Base-by-base conservation (phyloP, 768 basidiomycete genomes). In the Macrolepiota dolichaula region DNA sequence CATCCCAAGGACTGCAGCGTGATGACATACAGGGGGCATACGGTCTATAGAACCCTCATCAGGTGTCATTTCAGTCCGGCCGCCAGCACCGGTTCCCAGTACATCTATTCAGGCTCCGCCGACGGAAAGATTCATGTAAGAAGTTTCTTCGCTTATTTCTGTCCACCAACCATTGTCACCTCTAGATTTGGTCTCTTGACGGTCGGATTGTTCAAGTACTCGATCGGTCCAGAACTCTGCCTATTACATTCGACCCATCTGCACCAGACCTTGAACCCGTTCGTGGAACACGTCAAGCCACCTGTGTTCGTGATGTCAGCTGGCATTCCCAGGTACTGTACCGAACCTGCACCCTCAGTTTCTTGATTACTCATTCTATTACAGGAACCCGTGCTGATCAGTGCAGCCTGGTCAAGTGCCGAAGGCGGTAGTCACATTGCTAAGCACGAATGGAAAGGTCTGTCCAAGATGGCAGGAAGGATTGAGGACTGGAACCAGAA, bases 111-210 rank as follows among this genome's bases (percentile, higher is more conserved):
- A 22, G 96, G 96, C 25, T 92, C 92, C 17, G 81, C 88, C 6
- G 92, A 97, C 69, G 93, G 94, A 11, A 82, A 73, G 63, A 85
- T 96, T 56, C 95, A 96, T 72, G 92, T 94, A 63, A 52, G 85
- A 71, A 19, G 37, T 60, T 27, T 25, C 15, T 63, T 46, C 25
- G 49, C 35, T 25, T 47, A n/a, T 25, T 52, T 32, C 37, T 29
- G 4, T 24, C 19, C 51, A 27, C 10, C 32, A 32, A 44, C 17
- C 19, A 19, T 7, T 24, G 25, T 22, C 12, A 47, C 44, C 6
- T 19, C n/a, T 71, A 96, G 92, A 92, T 99, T 61, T 99, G 94
- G 92, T 92, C 92, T 1, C 79, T 99, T 57, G 97, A 98, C 71
- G 97, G 97, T 22, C 81, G 83, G 32, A 73, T 94, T 25, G 88